These are phyloP conservation scores for grape (Vitis vinifera) DNA, from an alignment of 164 flowering plant species.

Conservation along the genomic window ASM3070453v1 NC_081808.1:19620001-19620500, in stretches of 20 bases:
- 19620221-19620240: not conserved
- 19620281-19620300: not conserved
- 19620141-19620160: not conserved
- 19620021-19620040: too few relatives aligned
- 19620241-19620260: too few relatives aligned
- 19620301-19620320: not conserved
- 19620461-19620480: not conserved
- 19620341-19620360: not conserved
- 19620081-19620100: constrained; percentile 9
- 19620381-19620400: constrained; percentile 6
- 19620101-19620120: constrained; percentile 32
- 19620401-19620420: not conserved
- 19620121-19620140: constrained; percentile 49
- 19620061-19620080: not conserved
- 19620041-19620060: constrained; percentile 8
- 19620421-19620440: not conserved
- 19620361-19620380: not conserved
- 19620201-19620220: constrained; percentile 13
- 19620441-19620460: not conserved
- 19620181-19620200: not conserved
- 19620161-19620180: too few relatives aligned
- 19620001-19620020: too few relatives aligned
- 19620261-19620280: too few relatives aligned
- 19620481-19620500: too few relatives aligned
- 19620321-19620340: not conserved